Conservation (phyloP, 805 yeast species). For the Candida orba region DNA sequence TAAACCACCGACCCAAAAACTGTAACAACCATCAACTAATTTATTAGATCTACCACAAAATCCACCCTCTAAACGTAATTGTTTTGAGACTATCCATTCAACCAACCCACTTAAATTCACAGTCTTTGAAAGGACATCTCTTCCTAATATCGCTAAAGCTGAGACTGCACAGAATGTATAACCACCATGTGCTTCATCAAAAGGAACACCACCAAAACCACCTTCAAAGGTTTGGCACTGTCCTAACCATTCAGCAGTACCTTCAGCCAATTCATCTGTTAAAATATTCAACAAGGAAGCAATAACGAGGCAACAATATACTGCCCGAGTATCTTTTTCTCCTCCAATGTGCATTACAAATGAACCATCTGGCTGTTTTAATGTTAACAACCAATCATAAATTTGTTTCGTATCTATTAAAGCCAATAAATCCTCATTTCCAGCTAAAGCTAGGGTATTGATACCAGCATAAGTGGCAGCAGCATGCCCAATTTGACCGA, state of each 20-base stretch:
- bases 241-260: slow-evolving; percentile 52
- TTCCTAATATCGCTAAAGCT: slow-evolving; percentile 41
- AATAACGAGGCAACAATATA: slow-evolving; percentile 75
- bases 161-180: slow-evolving; percentile 88
- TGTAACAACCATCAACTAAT: slow-evolving; percentile 92
- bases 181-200: slow-evolving; percentile 94
- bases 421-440: slow-evolving; percentile 35
- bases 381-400: slow-evolving; percentile 53
- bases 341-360: slow-evolving; percentile 72
- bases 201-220: slow-evolving; percentile 81
- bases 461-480: slow-evolving; percentile 82
- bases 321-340: slow-evolving; percentile 79
- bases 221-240: slow-evolving; percentile 90
- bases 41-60: slow-evolving; percentile 87
- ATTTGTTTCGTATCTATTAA: slow-evolving; percentile 39
- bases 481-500: slow-evolving; percentile 71
- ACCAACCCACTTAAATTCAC: slow-evolving; percentile 44
- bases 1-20: slow-evolving; percentile 90
- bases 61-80: slow-evolving; percentile 73
- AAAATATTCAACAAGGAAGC: slow-evolving; percentile 59
- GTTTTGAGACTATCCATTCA: slow-evolving; percentile 68
- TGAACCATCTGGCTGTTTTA: slow-evolving; percentile 69
- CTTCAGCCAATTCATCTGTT: slow-evolving; percentile 50
- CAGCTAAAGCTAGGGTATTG: slow-evolving; percentile 49
- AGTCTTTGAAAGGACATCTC: slow-evolving; percentile 25